phyloP scores from a whole-genome alignment of 2,329 filamentous ascomycete genomes.

The Alternaria brassicicola region DNA sequence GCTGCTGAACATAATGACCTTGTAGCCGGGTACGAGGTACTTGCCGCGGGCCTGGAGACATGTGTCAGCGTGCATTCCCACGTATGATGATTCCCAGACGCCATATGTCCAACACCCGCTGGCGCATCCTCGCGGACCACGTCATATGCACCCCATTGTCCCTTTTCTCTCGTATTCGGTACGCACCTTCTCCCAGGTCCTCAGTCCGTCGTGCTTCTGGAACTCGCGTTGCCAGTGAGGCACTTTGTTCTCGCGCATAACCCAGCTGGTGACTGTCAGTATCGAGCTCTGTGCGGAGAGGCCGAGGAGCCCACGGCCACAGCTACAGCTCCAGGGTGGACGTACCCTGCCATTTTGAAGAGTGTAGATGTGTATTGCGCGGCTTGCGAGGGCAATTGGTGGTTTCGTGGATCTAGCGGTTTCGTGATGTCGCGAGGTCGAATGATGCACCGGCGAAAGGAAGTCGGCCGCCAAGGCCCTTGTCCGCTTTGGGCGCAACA shows the following conservation, averaged over 20 bases:
- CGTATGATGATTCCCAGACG: neutral
- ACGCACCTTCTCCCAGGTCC: constrained; percentile 81
- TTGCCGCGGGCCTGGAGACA: constrained; percentile 65
- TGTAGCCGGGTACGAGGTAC: constrained; percentile 71
- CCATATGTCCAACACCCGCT: neutral
- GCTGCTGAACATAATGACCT: constrained; percentile 66
- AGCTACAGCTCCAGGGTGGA: constrained; percentile 26
- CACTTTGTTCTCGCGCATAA: constrained; percentile 79
- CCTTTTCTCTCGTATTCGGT: constrained; percentile 13
- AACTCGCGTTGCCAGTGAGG: constrained; percentile 76
- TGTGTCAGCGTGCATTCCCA: constrained; percentile 21
- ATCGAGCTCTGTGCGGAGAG: constrained; percentile 20
- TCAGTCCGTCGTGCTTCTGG: constrained; percentile 73
- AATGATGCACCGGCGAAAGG: constrained; percentile 32
- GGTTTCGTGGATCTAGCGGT: constrained; percentile 34
- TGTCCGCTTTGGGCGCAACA: constrained; percentile 24
- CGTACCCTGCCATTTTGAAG: constrained; percentile 53
- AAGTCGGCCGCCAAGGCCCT: constrained; percentile 23
- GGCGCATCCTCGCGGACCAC: neutral
- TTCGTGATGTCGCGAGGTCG: constrained; percentile 37
- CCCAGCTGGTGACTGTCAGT: constrained; percentile 46
- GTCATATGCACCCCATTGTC: neutral
- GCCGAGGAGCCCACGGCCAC: constrained; percentile 5
- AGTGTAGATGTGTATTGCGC: constrained; percentile 41
- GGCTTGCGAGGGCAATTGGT: constrained; percentile 43